phyloP scores from a whole-genome alignment of 345 rosid genomes.

The Melastoma malabathricum region DNA sequence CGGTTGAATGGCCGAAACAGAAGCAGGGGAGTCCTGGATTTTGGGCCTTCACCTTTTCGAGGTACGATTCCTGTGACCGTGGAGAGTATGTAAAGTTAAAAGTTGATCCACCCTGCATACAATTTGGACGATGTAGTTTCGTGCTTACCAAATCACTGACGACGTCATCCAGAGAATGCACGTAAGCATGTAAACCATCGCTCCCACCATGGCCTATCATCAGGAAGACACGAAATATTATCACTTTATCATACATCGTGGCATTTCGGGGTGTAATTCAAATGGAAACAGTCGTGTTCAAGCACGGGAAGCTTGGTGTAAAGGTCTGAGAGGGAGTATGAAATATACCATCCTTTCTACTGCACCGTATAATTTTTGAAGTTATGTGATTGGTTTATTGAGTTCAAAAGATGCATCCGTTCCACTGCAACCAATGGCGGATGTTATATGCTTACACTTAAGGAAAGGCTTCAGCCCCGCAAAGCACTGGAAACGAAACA shows the following conservation, averaged over 20 bases:
- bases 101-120: neutral
- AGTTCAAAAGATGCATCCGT: too few species aligned
- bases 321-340: neutral
- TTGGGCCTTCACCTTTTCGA: conserved; percentile 50
- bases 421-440: conserved; percentile 3
- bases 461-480: conserved; percentile 43
- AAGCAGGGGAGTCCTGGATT: conserved; percentile 73
- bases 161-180: conserved; percentile 73
- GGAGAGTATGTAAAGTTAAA: neutral
- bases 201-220: conserved; percentile 89
- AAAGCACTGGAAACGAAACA: conserved; percentile 36
- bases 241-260: neutral
- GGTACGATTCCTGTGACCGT: conserved; percentile 45
- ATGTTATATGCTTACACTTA: conserved; percentile 28
- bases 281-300: too few species aligned
- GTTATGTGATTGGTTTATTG: neutral
- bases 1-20: conserved; percentile 90
- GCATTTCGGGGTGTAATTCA: neutral
- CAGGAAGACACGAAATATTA: neutral
- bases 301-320: too few species aligned
- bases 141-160: conserved; percentile 56
- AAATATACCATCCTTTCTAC: neutral
- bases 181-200: conserved; percentile 81
- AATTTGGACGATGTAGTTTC: neutral
- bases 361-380: neutral